Conservation (phyloP, 2,329 filamentous ascomycete species). For the Alternaria angustiovoidea region DNA sequence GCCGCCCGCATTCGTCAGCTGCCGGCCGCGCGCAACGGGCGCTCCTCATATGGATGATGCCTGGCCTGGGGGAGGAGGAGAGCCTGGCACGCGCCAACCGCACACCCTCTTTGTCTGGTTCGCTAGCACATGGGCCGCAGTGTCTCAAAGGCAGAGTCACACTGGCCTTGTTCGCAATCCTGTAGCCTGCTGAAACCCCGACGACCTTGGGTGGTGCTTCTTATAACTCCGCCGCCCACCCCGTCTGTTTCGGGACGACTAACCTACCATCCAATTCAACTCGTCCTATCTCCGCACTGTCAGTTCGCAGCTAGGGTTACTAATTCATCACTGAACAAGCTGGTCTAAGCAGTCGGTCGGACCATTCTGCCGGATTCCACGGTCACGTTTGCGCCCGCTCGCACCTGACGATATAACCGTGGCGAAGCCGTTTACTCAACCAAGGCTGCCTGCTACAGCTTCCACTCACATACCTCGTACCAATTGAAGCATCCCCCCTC, state of each 20-base stretch:
- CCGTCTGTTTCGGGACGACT: slow-evolving; percentile 37
- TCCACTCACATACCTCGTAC: slow-evolving; percentile 19
- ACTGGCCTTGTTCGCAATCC: slow-evolving; percentile 34
- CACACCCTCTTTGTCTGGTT: slow-evolving; percentile 41
- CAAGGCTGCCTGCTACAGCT: slow-evolving; percentile 20
- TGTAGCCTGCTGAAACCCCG: slow-evolving; percentile 37
- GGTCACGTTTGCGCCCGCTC: slow-evolving; percentile 25
- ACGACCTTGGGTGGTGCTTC: slow-evolving; percentile 13
- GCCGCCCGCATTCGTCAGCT: slow-evolving; percentile 43
- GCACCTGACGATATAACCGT: slow-evolving; percentile 22
- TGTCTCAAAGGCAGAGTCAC: slow-evolving; percentile 34
- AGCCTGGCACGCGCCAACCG: slow-evolving; percentile 31
- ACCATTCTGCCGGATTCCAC: slow-evolving; percentile 47
- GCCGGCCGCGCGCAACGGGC: slow-evolving; percentile 35
- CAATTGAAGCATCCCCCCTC: slow-evolving; percentile 20
- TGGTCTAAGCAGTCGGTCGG: slow-evolving; percentile 38
- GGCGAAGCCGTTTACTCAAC: slow-evolving; percentile 17
- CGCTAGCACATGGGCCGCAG: slow-evolving; percentile 29
- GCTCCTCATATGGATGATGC: slow-evolving; percentile 33
- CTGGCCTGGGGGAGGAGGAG: slow-evolving; percentile 21
- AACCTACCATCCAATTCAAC: slow-evolving; percentile 19
- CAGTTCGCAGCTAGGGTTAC: slow-evolving; percentile 18
- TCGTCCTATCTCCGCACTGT: slow-evolving; percentile 39
- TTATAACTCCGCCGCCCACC: slow-evolving; percentile 37
- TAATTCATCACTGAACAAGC: slow-evolving; percentile 26